Conservation (phyloP, 2,329 filamentous ascomycete species). For the Coniella lustricola region DNA sequence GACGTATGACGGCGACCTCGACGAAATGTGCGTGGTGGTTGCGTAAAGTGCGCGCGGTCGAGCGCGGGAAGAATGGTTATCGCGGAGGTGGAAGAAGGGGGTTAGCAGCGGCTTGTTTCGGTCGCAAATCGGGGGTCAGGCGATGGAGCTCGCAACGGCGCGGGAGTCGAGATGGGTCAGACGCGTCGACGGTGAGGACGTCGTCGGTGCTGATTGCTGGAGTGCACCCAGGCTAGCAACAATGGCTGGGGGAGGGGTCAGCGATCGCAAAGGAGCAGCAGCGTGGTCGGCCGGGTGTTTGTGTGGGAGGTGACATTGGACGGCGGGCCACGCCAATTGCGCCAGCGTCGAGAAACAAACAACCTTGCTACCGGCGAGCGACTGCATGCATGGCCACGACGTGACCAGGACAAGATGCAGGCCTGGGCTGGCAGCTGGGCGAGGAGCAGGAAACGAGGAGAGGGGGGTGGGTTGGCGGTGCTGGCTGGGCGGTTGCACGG, state of each 20-base stretch:
- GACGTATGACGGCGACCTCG: not conserved
- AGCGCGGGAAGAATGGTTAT: not conserved
- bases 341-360: too few relatives aligned
- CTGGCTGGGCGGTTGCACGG: too few relatives aligned
- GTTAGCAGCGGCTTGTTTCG: too few relatives aligned
- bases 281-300: too few relatives aligned
- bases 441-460: not conserved
- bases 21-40: slow-evolving; percentile 3
- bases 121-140: slow-evolving; percentile 1
- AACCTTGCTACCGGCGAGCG: too few relatives aligned
- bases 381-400: too few relatives aligned
- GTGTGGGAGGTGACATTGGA: too few relatives aligned
- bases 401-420: too few relatives aligned
- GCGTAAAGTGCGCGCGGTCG: slow-evolving; percentile 1
- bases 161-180: not conserved
- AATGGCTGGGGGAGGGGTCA: slow-evolving; percentile 1
- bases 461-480: not conserved
- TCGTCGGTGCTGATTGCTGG: not conserved
- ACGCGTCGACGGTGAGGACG: not conserved
- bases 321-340: too few relatives aligned
- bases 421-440: too few relatives aligned
- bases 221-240: not conserved
- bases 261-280: not conserved
- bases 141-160: not conserved
- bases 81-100: not conserved